Base-by-base conservation (phyloP, 108 stramenopile species). In the Nannochloropsis oceanica region DNA sequence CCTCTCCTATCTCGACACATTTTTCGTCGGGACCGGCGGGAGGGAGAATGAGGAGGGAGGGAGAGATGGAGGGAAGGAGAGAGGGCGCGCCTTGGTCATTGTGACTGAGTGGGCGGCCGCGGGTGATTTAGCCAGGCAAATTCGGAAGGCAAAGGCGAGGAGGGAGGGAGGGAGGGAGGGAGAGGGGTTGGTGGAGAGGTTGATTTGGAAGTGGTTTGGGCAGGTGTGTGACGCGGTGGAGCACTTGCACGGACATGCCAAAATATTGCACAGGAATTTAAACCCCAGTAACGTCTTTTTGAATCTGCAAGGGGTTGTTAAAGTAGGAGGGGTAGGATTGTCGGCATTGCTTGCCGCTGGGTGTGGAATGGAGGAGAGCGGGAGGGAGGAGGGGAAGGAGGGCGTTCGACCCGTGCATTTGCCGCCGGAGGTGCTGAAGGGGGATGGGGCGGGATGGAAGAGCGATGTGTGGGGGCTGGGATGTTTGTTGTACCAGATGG, bases 401-500 rank as follows among this genome's bases (percentile, higher is more conserved):
- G 92, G 90, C 24, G 90, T 89, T 22, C 89, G 89, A 24, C 90
- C 92, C 11, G 84, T 92, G 18, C 91, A 92, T 42, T 89, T 91
- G 91, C 73, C 87, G 13, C 89, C 91, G 11, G 91, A 92, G 83
- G 92, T 93, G 44, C 90, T 93, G 18, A 46, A 88, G 12, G 92
- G 93, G 2, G 89, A 82, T 22, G 92, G 93, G n/a, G 92, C 93
- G 80, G 91, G 90, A 79, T 92, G 88, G 86, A 93, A 92, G 82
- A 87, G 85, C 79, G 93, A 93, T 83, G 85, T 93, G 8, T 93
- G 93, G 93, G 81, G 83, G 79, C 82, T 93, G 44, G 93, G 93
- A 12, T 93, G 93, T 85, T n/a, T 93, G 25, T 84, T 93, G 11
- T 93, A 93, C 84, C 92, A 93, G 90, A 80, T 93, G 26, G 93